Evolutionary conservation across 1,139 yeast genomes (phyloP), one percentile per base, ranked within the genome.

Genomic region (Ogataea hybrid): DNA sequence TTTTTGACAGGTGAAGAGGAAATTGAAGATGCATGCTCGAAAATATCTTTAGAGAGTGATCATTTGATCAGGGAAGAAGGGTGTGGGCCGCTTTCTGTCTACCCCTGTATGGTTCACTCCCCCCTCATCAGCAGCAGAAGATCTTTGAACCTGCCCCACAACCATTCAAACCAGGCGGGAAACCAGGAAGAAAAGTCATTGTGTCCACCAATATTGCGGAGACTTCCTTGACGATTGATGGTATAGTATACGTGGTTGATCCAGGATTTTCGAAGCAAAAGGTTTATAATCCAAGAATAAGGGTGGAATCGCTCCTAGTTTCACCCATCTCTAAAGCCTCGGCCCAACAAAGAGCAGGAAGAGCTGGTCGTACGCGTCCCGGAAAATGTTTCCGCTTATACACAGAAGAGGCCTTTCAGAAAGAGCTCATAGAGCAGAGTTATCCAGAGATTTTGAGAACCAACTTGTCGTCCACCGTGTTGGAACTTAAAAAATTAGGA

Each of bases 291-390:
- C 98, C 98, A 37, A 78, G 97, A 64, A 87, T 90, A 51, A 77
- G 98, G 65, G 97, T 92, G 18, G 97, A 92, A 64, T 89, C 97
- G 0, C 72, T 92, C 55, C 73, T 92, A 43, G 97, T 92, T 6
- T 87, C 96, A 7, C 98, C 98, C 35, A 90, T 92, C 50, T 90
- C 97, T 12, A 92, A 89, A 65, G 98, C 98, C 0, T 82, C 95
- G 41, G 96, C 98, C 1, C 97, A 90, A 65, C 98, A 92, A 67
- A 79, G 98, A 68, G 97, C 98, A 25, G 98, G 98, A 77, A 89
- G 98, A 78, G 98, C 98, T 44, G 98, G 98, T 72, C 94, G 98
- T 79, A 92, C 98, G 5, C 79, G 96, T 60, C 97, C 98, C 7
- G 98, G 98, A 62, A 92, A 92, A 64, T 90, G 97, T 67, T 92